Evolutionary conservation across 1,139 yeast genomes (phyloP).

Genomic region (Debaryomycetaceae sp.): DNA sequence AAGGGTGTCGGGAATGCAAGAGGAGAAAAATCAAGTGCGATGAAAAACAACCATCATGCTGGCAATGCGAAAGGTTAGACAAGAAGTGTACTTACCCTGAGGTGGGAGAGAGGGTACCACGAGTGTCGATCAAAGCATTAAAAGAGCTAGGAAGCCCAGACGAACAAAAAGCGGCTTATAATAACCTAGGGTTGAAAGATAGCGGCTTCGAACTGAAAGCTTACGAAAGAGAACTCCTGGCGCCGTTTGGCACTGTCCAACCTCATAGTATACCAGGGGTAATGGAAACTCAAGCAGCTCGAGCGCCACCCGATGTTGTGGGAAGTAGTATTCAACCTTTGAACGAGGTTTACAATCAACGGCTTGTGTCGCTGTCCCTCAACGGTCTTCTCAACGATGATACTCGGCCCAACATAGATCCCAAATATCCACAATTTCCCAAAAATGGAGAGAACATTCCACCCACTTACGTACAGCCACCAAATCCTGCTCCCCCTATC

Average conservation of each 20-base stretch:
- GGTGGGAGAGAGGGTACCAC: conserved; percentile 19
- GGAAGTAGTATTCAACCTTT: background rate
- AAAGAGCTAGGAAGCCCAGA: conserved; percentile 3
- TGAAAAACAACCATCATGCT: conserved; percentile 49
- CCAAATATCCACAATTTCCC: background rate
- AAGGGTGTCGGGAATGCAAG: conserved; percentile 30
- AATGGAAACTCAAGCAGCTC: background rate
- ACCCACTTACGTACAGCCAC: background rate
- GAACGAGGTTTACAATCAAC: background rate
- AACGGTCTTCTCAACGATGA: conserved; percentile 1
- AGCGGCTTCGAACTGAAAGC: background rate
- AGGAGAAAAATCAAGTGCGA: conserved; percentile 43
- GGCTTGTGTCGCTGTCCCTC: conserved; percentile 1
- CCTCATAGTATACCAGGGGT: background rate
- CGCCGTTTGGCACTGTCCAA: conserved; percentile 8
- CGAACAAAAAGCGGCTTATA: conserved; percentile 3
- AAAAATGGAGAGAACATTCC: background rate
- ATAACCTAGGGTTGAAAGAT: background rate
- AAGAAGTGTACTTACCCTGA: conserved; percentile 23
- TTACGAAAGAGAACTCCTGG: conserved; percentile 6
- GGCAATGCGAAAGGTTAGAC: conserved; percentile 26
- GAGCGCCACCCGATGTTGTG: background rate
- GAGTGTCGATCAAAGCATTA: conserved; percentile 10
- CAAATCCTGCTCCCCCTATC: background rate
- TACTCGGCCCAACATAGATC: conserved; percentile 1